Evolutionary conservation across 129 eudicot species (phyloP).

Genomic region (Cynara cardunculus): DNA sequence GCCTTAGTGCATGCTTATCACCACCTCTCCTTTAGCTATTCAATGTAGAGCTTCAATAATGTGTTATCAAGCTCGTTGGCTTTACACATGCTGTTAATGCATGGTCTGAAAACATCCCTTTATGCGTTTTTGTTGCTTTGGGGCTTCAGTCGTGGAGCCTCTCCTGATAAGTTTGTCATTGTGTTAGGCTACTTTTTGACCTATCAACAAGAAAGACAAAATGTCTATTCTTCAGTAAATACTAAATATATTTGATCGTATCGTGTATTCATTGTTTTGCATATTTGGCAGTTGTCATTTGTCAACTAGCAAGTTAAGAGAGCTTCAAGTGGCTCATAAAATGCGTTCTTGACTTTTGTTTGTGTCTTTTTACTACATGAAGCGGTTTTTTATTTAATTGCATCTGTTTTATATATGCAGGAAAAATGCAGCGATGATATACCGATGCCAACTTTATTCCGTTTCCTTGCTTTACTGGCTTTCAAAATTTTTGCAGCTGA

Average conservation of each 20-base stretch:
- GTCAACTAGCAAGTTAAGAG: background rate
- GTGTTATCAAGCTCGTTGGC: no score
- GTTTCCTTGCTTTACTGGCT: constrained; percentile 93
- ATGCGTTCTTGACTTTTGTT: background rate
- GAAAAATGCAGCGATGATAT: constrained; percentile 64
- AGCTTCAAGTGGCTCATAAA: background rate
- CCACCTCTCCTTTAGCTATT: no score
- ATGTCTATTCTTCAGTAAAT: background rate
- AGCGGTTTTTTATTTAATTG: background rate
- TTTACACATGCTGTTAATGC: no score
- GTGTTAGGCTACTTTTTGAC: no score
- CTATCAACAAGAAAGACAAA: no score
- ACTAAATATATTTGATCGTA: background rate
- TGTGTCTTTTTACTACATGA: background rate
- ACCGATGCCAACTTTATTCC: constrained; percentile 95
- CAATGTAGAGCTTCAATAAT: no score
- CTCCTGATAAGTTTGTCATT: background rate
- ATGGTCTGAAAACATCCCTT: no score
- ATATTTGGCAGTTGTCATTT: background rate
- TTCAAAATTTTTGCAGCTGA: constrained; percentile 89
- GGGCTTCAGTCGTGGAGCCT: background rate
- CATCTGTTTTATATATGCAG: constrained; percentile 36
- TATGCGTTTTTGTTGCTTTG: no score
- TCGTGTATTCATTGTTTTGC: background rate
- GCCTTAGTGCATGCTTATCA: no score